A percentile compares a stretch with the other conserved stretches of the same genome.
Conservation (phyloP, 768 basidiomycete species). For the Coprinellus micaceus region DNA sequence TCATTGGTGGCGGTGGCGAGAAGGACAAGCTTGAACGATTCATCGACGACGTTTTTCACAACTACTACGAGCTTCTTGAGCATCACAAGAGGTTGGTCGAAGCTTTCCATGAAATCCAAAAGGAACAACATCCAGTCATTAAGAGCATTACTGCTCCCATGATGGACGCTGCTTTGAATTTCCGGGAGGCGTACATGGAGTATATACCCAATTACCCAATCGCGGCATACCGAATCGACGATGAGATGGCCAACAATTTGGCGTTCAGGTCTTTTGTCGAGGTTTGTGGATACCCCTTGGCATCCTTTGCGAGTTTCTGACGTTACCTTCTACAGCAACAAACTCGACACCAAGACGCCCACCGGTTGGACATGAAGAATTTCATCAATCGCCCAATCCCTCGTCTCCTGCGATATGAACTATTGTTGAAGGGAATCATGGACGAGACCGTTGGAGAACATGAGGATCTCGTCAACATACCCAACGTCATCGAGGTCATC, state of each 20-base stretch:
- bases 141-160: conserved; percentile 80
- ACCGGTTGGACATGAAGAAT: conserved; percentile 82
- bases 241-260: conserved; percentile 78
- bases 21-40: conserved; percentile 67
- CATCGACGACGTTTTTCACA: conserved; percentile 86
- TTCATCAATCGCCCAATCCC: conserved; percentile 92
- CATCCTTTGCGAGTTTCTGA: not conserved
- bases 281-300: conserved; percentile 44
- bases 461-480: conserved; percentile 76
- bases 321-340: conserved; percentile 28
- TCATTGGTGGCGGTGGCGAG: conserved; percentile 48
- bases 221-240: conserved; percentile 82
- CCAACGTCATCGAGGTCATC: conserved; percentile 86
- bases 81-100: conserved; percentile 79
- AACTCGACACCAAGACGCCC: conserved; percentile 68
- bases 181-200: conserved; percentile 88
- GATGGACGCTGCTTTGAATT: conserved; percentile 85
- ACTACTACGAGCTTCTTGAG: conserved; percentile 69
- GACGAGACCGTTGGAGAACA: conserved; percentile 74
- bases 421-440: conserved; percentile 74
- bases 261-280: conserved; percentile 79
- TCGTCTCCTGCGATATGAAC: conserved; percentile 80
- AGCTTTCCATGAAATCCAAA: conserved; percentile 78
- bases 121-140: conserved; percentile 81
- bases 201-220: conserved; percentile 92